Conservation (phyloP, 768 basidiomycete genomes). For the Obba rivulosa region DNA sequence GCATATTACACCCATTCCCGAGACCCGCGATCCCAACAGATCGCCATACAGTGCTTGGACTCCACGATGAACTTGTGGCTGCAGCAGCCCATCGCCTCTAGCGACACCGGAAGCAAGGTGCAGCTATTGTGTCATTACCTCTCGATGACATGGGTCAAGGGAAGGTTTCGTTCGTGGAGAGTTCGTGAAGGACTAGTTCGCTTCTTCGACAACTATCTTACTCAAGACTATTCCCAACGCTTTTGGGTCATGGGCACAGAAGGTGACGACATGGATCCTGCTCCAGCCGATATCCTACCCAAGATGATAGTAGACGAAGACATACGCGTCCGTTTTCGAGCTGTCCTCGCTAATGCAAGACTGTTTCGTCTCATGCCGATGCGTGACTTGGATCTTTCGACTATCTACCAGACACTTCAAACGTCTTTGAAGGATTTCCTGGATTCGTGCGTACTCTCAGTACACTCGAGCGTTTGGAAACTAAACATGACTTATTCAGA, state of each 20-base stretch:
- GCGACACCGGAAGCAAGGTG: conserved; percentile 36
- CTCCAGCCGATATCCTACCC: conserved; percentile 46
- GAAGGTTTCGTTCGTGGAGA: conserved; percentile 54
- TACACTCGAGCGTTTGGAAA: conserved; percentile 4
- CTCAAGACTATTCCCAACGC: conserved; percentile 46
- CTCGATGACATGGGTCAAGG: conserved; percentile 33
- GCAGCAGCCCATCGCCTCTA: conserved; percentile 18
- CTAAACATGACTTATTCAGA: conserved; percentile 34
- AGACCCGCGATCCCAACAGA: conserved; percentile 45
- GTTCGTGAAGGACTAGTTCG: conserved; percentile 57
- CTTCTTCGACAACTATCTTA: conserved; percentile 65
- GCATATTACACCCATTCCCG: conserved; percentile 47
- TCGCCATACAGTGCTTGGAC: conserved; percentile 57
- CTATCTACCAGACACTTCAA: conserved; percentile 45
- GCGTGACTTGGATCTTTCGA: conserved; percentile 24
- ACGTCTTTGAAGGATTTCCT: conserved; percentile 38
- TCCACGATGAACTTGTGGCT: conserved; percentile 62
- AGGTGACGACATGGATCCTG: conserved; percentile 2
- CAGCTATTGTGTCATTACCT: conserved; percentile 52
- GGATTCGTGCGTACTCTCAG: conserved; percentile 38
- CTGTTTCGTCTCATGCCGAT: conserved; percentile 48
- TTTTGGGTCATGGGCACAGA: conserved; percentile 34
- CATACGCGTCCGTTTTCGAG: conserved; percentile 78
- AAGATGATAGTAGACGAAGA: conserved; percentile 63
- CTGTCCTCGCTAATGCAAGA: conserved; percentile 52